A percentile compares a stretch with the other conserved stretches of the same genome.
Conservation (phyloP, 305 asterid species). For the Lippia alba region DNA sequence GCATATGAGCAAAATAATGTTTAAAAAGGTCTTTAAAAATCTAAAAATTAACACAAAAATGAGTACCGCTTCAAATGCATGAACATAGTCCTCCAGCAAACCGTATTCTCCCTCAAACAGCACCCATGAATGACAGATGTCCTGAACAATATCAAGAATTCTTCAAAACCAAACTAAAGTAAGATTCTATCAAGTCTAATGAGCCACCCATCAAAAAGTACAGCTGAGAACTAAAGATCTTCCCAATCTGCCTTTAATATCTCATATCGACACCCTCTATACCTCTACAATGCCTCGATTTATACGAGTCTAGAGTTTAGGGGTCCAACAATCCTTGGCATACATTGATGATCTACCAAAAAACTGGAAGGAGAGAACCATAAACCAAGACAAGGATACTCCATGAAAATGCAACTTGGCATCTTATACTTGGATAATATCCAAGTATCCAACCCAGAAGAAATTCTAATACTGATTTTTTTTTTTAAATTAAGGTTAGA, state of each 20-base stretch:
- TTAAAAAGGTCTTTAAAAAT: slow-evolving; percentile 21
- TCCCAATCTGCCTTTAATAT: too few relatives aligned
- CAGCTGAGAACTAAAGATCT: too few relatives aligned
- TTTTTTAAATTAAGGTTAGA: neutral
- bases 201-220: too few relatives aligned
- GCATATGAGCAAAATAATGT: neutral
- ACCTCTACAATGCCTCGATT: too few relatives aligned
- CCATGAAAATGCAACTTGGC: neutral
- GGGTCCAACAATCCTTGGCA: too few relatives aligned
- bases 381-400: too few relatives aligned
- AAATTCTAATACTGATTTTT: neutral
- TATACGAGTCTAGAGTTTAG: too few relatives aligned
- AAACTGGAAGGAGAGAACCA: too few relatives aligned
- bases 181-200: too few relatives aligned
- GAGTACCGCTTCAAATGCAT: slow-evolving; percentile 82
- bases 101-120: slow-evolving; percentile 93
- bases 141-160: slow-evolving; percentile 56
- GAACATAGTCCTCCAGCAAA: slow-evolving; percentile 76
- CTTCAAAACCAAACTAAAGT: too few relatives aligned
- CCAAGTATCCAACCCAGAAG: neutral
- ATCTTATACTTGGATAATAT: neutral
- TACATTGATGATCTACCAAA: too few relatives aligned
- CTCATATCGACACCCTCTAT: too few relatives aligned
- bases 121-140: slow-evolving; percentile 86
- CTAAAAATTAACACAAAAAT: slow-evolving; percentile 13